Evolutionary conservation across 1,284 basidiomycete genomes (phyloP), one percentile per base, ranked within the genome.

Genomic region (Agaricales sp.): DNA sequence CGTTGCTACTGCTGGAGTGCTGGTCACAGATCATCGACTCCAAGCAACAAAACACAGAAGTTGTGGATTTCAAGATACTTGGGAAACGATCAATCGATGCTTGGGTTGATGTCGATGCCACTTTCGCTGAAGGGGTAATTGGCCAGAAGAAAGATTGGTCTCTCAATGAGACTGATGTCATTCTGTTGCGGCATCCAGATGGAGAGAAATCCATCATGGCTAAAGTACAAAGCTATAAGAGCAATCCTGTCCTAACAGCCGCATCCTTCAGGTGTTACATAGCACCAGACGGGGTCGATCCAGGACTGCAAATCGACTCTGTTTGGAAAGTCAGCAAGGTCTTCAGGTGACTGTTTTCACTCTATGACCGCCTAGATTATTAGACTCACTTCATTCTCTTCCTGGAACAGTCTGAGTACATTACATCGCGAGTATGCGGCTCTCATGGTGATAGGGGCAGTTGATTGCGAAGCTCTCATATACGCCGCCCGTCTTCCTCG

Each of bases 361-460:
- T n/a, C n/a, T n/a, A n/a, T n/a, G n/a, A n/a, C n/a, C n/a, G n/a
- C 4, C 11, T 19, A 39, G 6, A 25, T 39, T 23, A 35, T 44
- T 38, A 53, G 20, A 25, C 20, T 26, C 3, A 25, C 48, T 50
- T 51, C 25, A 54, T 35, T n/a, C 50, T 24, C 54, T 14, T 50
- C 45, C 21, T 44, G 41, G 22, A 12, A 37, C 55, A 96, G 93
- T 55, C 68, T 99, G 56, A 89, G 86, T 52, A 99, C 96, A 0
- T 73, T 95, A 19, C 80, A 93, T 58, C 85, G 96, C 48, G 96
- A 99, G 68, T 99, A 89, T 62, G 85, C 80, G 3, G 92, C 95
- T 2, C 73, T 99, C 11, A 74, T 85, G 59, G 86, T 83, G 18
- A 69, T 96, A 47, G 85, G 82, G 3, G 88, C 87, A 63, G 92